Percentiles rank a stretch among this genome's conserved stretches.
Evolutionary conservation across 371 early-diverging fungal genomes (phyloP).

Genomic region (Mortierella sp.): DNA sequence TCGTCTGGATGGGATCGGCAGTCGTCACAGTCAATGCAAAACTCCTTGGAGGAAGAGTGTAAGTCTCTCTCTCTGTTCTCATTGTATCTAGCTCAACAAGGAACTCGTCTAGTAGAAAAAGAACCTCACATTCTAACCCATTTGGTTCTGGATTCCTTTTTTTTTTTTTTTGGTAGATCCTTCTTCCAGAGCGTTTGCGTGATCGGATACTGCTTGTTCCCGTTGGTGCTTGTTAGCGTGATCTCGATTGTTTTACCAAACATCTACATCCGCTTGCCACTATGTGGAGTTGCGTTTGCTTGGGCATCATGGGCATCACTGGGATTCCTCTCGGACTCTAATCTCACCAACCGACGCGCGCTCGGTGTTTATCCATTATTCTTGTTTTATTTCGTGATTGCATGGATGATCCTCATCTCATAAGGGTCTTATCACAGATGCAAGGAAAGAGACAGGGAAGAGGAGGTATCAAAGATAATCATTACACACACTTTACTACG

Average conservation of each 20-base stretch:
- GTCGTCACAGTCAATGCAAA: slow-evolving; percentile 94
- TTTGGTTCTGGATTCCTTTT: not conserved
- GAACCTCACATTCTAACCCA: too few relatives aligned
- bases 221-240: slow-evolving; percentile 82
- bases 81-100: not conserved
- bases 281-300: slow-evolving; percentile 76
- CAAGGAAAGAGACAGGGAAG: not conserved
- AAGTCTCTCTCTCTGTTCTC: slow-evolving; percentile 31
- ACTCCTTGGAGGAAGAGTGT: slow-evolving; percentile 91
- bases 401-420: slow-evolving; percentile 88
- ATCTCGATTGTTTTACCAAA: slow-evolving; percentile 71
- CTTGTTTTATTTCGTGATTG: slow-evolving; percentile 92
- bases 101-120: too few relatives aligned
- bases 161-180: slow-evolving; percentile 63
- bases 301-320: slow-evolving; percentile 94
- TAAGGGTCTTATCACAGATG: slow-evolving; percentile 22
- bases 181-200: slow-evolving; percentile 96
- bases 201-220: slow-evolving; percentile 96
- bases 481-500: too few relatives aligned
- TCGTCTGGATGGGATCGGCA: slow-evolving; percentile 92
- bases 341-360: slow-evolving; percentile 82
- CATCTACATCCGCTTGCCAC: slow-evolving; percentile 75
- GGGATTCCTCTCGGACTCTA: slow-evolving; percentile 86
- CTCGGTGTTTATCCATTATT: slow-evolving; percentile 93
- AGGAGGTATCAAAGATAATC: not conserved